These are phyloP conservation scores for Cytospora chrysosperma DNA, from an alignment of 2,329 filamentous ascomycete species.

Conservation along the genomic window DNA sequence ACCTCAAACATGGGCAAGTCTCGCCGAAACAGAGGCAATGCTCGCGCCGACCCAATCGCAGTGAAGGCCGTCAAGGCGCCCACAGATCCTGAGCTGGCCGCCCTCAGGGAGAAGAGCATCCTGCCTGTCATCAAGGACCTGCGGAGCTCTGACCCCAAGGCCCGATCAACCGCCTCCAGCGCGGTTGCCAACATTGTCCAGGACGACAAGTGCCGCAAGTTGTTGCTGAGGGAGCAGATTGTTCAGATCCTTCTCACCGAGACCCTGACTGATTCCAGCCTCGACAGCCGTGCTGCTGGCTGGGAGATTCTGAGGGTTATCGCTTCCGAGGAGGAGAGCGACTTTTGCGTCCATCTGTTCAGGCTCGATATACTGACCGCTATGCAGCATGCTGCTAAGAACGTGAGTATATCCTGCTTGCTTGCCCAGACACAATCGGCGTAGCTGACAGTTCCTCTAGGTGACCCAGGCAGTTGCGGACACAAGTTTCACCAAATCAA, in stretches of 20 bases:
- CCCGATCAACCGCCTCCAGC: constrained; percentile 57
- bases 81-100: constrained; percentile 61
- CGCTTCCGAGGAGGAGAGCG: constrained; percentile 61
- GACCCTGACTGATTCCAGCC: constrained; percentile 60
- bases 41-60: constrained; percentile 54
- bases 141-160: constrained; percentile 57
- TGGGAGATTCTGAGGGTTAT: constrained; percentile 65
- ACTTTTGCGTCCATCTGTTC: constrained; percentile 66
- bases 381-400: constrained; percentile 35
- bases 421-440: constrained; percentile 23
- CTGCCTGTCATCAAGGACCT: constrained; percentile 62
- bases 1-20: constrained; percentile 56
- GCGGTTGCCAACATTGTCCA: constrained; percentile 63
- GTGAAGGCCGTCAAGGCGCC: constrained; percentile 58
- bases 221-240: constrained; percentile 65
- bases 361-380: constrained; percentile 61
- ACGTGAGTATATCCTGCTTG: background rate
- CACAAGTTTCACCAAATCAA: constrained; percentile 44
- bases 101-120: constrained; percentile 62
- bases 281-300: constrained; percentile 64
- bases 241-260: constrained; percentile 62
- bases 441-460: constrained; percentile 13
- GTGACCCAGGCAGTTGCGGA: constrained; percentile 34
- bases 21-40: constrained; percentile 51
- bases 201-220: constrained; percentile 60